Conservation (phyloP, 2,329 filamentous ascomycete genomes). For the Aspergillus sp. region DNA sequence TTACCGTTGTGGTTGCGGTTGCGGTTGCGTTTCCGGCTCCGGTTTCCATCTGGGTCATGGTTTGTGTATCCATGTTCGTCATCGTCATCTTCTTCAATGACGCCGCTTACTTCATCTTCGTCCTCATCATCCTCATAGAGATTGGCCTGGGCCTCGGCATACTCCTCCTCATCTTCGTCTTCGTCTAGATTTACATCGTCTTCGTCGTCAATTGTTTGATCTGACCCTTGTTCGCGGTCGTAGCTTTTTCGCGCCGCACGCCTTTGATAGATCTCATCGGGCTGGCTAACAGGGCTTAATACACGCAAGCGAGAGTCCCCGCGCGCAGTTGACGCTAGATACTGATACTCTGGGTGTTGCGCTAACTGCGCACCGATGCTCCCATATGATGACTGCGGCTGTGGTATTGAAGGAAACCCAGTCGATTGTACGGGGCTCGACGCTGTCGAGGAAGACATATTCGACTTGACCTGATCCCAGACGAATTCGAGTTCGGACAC, state of each 20-base stretch:
- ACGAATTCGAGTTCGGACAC: constrained; percentile 97
- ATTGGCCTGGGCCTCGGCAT: constrained; percentile 36
- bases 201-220: constrained; percentile 29
- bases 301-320: constrained; percentile 62
- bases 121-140: constrained; percentile 28
- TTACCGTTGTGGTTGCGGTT: constrained; percentile 9
- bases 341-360: constrained; percentile 38
- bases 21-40: constrained; percentile 4
- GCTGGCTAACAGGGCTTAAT: constrained; percentile 82
- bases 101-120: constrained; percentile 2
- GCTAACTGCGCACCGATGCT: constrained; percentile 38
- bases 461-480: constrained; percentile 96
- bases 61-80: constrained; percentile 1
- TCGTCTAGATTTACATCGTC: constrained; percentile 35
- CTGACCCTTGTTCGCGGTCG: constrained; percentile 32
- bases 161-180: constrained; percentile 39
- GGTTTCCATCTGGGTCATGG: background rate
- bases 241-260: constrained; percentile 29
- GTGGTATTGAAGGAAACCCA: constrained; percentile 29
- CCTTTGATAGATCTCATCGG: constrained; percentile 59
- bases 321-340: constrained; percentile 47
- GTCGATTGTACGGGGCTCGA: constrained; percentile 29
- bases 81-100: constrained; percentile 1
- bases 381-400: constrained; percentile 34
- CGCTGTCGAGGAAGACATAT: constrained; percentile 59